Conservation (phyloP, 257 asterid genomes). For the Cordia subcordata region DNA sequence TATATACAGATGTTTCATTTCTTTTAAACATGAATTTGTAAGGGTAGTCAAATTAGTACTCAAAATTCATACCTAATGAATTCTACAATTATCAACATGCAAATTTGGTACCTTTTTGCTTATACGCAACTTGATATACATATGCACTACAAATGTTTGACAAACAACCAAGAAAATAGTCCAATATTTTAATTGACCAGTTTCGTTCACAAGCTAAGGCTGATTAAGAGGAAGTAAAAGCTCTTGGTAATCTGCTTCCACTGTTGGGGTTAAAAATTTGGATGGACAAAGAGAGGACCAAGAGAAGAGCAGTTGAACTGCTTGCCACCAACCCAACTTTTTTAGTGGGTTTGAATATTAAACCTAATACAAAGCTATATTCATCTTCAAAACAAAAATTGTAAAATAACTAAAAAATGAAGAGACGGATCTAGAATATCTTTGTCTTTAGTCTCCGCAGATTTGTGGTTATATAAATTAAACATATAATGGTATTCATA, state of each 20-base stretch:
- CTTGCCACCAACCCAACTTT: slow-evolving; percentile 13
- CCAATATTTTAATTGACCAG: no score
- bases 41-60: neutral
- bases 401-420: no score
- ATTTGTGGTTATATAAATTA: no score
- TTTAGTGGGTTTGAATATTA: slow-evolving; percentile 11
- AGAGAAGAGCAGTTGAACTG: slow-evolving; percentile 15
- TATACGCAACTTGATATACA: no score
- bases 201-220: no score
- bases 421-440: no score
- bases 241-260: slow-evolving; percentile 23
- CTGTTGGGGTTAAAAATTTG: slow-evolving; percentile 6
- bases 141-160: no score
- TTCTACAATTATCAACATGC: slow-evolving; percentile 3
- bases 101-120: no score
- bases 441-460: no score
- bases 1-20: neutral
- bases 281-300: slow-evolving; percentile 15
- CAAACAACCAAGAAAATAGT: no score
- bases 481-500: no score
- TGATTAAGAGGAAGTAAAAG: slow-evolving; percentile 10
- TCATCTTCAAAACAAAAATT: slow-evolving; percentile 13
- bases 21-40: neutral
- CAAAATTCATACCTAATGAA: slow-evolving; percentile 13
- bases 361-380: slow-evolving; percentile 17